These are phyloP conservation scores for Xerocomellus chrysenteron DNA, from an alignment of 768 basidiomycete genomes.

Conservation along the genomic window DNA sequence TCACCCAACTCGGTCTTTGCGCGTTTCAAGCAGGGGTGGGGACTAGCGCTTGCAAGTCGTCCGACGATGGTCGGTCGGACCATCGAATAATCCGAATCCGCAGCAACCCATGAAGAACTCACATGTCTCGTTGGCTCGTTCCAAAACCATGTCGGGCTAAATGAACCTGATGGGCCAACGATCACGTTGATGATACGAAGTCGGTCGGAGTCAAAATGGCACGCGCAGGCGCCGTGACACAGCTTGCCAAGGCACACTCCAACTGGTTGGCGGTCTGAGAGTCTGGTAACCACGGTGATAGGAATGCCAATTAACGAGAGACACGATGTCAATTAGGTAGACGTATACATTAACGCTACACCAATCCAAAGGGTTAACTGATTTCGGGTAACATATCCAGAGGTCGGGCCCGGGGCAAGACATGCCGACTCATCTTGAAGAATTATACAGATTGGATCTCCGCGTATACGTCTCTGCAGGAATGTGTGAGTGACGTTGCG, in stretches of 20 bases:
- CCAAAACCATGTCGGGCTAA: not conserved
- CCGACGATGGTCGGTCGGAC: not conserved
- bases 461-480: not conserved
- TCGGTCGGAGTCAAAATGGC: not conserved
- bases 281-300: conserved; percentile 5
- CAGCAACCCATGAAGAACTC: conserved; percentile 11
- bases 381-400: too few relatives aligned
- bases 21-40: not conserved
- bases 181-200: not conserved
- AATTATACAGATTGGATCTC: not conserved
- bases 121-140: not conserved
- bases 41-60: not conserved
- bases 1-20: too few relatives aligned
- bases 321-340: conserved; percentile 8
- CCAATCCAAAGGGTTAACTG: too few relatives aligned
- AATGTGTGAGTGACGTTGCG: not conserved
- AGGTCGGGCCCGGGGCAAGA: too few relatives aligned
- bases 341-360: not conserved
- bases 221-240: conserved; percentile 1
- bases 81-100: not conserved
- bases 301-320: conserved; percentile 1
- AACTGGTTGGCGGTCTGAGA: conserved; percentile 4
- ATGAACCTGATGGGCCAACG: not conserved
- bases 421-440: not conserved
- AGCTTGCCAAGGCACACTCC: conserved; percentile 24